Evolutionary conservation across 2,329 filamentous ascomycete species (phyloP).

Genomic region (Fusarium sp.): DNA sequence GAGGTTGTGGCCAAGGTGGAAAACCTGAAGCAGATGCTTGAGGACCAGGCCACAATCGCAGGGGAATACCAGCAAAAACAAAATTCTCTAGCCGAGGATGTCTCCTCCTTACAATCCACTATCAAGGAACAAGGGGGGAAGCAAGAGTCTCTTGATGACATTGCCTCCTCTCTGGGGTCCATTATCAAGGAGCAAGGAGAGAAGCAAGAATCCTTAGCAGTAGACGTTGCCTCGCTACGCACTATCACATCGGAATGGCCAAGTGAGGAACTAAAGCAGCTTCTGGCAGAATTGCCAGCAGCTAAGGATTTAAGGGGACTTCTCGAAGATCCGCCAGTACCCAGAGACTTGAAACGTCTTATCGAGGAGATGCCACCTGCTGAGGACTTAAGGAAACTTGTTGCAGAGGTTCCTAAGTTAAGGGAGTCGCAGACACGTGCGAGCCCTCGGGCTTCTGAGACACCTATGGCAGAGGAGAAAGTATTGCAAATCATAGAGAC

Average conservation of each 20-base stretch:
- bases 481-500: slow-evolving; percentile 15
- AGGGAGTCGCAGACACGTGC: slow-evolving; percentile 3
- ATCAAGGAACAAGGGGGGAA: slow-evolving; percentile 6
- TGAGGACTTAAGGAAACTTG: slow-evolving; percentile 10
- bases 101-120: slow-evolving; percentile 7
- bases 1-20: neutral
- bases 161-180: slow-evolving; percentile 10
- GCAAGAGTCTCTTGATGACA: neutral
- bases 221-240: slow-evolving; percentile 4
- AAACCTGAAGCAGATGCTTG: neutral
- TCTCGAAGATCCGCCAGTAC: slow-evolving; percentile 12
- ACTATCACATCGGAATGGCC: neutral
- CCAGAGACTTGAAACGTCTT: slow-evolving; percentile 4
- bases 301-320: neutral
- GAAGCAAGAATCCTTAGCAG: slow-evolving; percentile 6
- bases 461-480: slow-evolving; percentile 17
- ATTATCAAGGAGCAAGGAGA: neutral
- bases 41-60: neutral
- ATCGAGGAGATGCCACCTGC: slow-evolving; percentile 17
- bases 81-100: neutral
- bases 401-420: slow-evolving; percentile 10
- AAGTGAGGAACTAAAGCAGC: slow-evolving; percentile 1
- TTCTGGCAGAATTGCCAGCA: slow-evolving; percentile 13
- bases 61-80: slow-evolving; percentile 19
- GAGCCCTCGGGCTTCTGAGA: neutral